These are phyloP conservation scores for Trichoderma virens DNA, from an alignment of 495 filamentous ascomycete genomes.

Conservation along the genomic window DNA sequence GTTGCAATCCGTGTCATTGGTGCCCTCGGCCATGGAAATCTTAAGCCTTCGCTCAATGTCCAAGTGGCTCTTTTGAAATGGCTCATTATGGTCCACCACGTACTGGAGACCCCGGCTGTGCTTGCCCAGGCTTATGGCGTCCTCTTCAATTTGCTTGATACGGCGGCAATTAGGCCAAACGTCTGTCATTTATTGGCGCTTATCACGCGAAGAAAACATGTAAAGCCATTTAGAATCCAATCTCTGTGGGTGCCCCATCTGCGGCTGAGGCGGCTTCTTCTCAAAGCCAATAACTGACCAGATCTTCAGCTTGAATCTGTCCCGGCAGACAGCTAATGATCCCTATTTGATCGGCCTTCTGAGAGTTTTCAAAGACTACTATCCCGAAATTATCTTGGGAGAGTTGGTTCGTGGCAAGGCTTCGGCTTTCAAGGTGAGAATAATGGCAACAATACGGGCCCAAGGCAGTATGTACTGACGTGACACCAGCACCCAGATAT, in stretches of 20 bases:
- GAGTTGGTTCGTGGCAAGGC: slow-evolving; percentile 47
- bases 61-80: slow-evolving; percentile 68
- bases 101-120: slow-evolving; percentile 56
- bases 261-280: no score
- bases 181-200: slow-evolving; percentile 79
- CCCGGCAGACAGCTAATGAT: slow-evolving; percentile 59
- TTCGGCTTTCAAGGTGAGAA: slow-evolving; percentile 47
- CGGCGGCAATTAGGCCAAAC: slow-evolving; percentile 58
- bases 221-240: slow-evolving; percentile 78
- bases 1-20: slow-evolving; percentile 61
- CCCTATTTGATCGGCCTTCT: slow-evolving; percentile 71
- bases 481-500: slow-evolving; percentile 58
- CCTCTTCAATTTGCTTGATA: slow-evolving; percentile 78
- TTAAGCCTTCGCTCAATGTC: slow-evolving; percentile 64
- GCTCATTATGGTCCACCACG: slow-evolving; percentile 70
- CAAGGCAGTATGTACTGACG: not conserved
- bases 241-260: slow-evolving; percentile 50
- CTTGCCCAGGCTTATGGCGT: slow-evolving; percentile 68
- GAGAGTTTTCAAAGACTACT: slow-evolving; percentile 79
- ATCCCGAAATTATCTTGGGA: slow-evolving; percentile 79
- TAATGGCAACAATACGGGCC: not conserved
- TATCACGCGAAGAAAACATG: slow-evolving; percentile 79
- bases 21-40: slow-evolving; percentile 67
- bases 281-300: slow-evolving; percentile 16
- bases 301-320: slow-evolving; percentile 46